A percentile compares a stretch with the other conserved stretches of the same genome.
These are phyloP conservation scores for Solanum clarkiae DNA, from an alignment of 257 asterid species.

Conservation along the genomic window DNA sequence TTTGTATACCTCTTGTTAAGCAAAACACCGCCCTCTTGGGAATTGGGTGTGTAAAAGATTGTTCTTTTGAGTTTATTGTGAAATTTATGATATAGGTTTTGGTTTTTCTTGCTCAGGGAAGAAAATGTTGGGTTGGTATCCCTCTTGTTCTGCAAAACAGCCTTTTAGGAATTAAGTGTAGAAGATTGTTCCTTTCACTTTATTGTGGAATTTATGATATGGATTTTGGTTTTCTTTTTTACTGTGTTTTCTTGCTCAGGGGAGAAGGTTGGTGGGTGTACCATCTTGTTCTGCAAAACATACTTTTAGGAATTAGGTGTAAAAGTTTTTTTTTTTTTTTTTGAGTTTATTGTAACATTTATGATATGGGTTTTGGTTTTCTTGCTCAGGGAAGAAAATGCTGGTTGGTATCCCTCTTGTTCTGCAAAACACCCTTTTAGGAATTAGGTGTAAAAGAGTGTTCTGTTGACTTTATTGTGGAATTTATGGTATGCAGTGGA, in stretches of 20 bases:
- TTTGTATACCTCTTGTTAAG: not conserved
- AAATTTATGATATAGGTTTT: not conserved
- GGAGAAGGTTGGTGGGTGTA: too few species aligned
- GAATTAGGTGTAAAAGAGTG: not conserved
- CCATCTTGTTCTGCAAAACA: too few species aligned
- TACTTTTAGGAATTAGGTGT: not conserved
- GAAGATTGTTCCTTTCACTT: not conserved
- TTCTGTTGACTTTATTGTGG: not conserved
- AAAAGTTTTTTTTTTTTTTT: not conserved
- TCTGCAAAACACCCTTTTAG: not conserved
- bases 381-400: not conserved
- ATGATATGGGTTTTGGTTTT: not conserved
- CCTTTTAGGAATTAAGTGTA: not conserved
- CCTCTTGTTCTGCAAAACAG: not conserved
- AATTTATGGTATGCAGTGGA: not conserved
- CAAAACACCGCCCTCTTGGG: not conserved
- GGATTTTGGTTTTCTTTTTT: not conserved
- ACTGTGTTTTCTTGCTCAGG: not conserved
- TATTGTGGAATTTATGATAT: not conserved
- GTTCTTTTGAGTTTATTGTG: not conserved
- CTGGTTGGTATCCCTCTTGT: not conserved
- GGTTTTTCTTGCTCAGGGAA: not conserved
- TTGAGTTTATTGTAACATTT: not conserved
- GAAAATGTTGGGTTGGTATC: not conserved
- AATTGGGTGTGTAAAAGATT: too few species aligned